Percentiles rank a stretch among this genome's conserved stretches.
phyloP scores from a whole-genome alignment of 2,329 filamentous ascomycete genomes.

The Pseudocercospora pini-densiflorae region DNA sequence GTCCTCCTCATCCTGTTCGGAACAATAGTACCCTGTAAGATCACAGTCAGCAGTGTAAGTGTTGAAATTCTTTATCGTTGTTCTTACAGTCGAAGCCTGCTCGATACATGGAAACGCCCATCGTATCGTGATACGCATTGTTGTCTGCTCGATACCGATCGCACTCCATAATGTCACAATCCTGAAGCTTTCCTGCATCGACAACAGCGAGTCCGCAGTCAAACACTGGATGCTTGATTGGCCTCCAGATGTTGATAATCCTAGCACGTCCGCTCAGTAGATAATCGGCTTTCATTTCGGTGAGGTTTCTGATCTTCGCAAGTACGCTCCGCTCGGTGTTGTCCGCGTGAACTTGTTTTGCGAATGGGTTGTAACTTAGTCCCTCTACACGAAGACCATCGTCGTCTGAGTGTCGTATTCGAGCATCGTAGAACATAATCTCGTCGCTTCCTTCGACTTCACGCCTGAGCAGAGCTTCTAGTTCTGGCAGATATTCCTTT shows the following conservation, averaged over 20 bases:
- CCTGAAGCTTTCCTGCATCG: constrained; percentile 30
- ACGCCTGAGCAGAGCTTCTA: constrained; percentile 25
- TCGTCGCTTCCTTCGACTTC: constrained; percentile 35
- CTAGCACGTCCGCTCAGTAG: constrained; percentile 16
- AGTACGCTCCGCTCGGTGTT: constrained; percentile 36
- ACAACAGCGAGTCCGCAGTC: constrained; percentile 34
- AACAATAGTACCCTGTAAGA: constrained; percentile 34
- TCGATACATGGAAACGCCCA: constrained; percentile 31
- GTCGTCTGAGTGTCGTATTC: constrained; percentile 32
- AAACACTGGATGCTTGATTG: constrained; percentile 22
- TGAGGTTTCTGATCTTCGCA: constrained; percentile 31
- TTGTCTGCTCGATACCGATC: constrained; percentile 29
- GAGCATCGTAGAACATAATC: constrained; percentile 33
- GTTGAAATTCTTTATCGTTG: too few species aligned
- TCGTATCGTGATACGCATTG: constrained; percentile 20
- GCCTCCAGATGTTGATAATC: constrained; percentile 27
- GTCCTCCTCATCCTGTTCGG: constrained; percentile 32
- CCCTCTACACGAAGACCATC: constrained; percentile 31
- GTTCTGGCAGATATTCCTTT: constrained; percentile 15
- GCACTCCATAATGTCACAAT: constrained; percentile 28
- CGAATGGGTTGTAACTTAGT: constrained; percentile 36
- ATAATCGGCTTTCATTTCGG: constrained; percentile 34
- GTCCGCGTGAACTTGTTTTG: constrained; percentile 37
- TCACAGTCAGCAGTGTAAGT: neutral
- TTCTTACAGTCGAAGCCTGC: constrained; percentile 29